phyloP scores from a whole-genome alignment of 371 early-diverging fungal species.

The Mucor piriformis region DNA sequence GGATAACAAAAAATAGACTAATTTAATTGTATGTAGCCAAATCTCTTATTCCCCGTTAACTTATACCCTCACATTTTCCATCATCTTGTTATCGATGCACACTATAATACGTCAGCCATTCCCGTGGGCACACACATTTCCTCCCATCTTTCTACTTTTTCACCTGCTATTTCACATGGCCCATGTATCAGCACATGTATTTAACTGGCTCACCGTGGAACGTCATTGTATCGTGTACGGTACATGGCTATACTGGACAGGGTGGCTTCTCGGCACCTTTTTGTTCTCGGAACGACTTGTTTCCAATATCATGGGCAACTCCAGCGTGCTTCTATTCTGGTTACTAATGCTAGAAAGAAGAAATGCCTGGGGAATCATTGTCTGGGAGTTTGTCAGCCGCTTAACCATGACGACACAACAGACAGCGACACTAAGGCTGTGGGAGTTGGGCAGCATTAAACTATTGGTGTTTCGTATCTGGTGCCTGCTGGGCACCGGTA shows the following conservation, averaged over 20 bases:
- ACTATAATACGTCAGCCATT: conserved; percentile 41
- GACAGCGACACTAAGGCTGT: background rate
- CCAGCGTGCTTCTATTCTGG: conserved; percentile 48
- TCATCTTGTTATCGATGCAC: conserved; percentile 46
- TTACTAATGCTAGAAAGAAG: conserved; percentile 59
- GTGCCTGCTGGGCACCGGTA: conserved; percentile 62
- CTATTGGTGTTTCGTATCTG: conserved; percentile 54
- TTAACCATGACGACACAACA: conserved; percentile 25
- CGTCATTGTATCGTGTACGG: conserved; percentile 65
- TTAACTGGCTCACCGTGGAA: conserved; percentile 50
- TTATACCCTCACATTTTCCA: conserved; percentile 44
- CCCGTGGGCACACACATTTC: conserved; percentile 54
- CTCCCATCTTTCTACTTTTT: conserved; percentile 56
- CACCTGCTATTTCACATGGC: conserved; percentile 58
- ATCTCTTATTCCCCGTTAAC: conserved; percentile 43
- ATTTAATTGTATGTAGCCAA: conserved; percentile 26
- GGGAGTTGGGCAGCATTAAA: conserved; percentile 35
- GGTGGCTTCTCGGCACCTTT: conserved; percentile 58
- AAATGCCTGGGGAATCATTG: conserved; percentile 68
- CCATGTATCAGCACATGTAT: conserved; percentile 51
- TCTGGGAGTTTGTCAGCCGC: conserved; percentile 62
- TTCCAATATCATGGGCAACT: background rate
- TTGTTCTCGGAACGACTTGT: conserved; percentile 44
- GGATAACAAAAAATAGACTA: background rate
- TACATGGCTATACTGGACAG: conserved; percentile 66